A percentile compares a stretch with the other conserved stretches of the same genome.
Conservation (phyloP, 495 filamentous ascomycete species). For the Neurospora discreta region DNA sequence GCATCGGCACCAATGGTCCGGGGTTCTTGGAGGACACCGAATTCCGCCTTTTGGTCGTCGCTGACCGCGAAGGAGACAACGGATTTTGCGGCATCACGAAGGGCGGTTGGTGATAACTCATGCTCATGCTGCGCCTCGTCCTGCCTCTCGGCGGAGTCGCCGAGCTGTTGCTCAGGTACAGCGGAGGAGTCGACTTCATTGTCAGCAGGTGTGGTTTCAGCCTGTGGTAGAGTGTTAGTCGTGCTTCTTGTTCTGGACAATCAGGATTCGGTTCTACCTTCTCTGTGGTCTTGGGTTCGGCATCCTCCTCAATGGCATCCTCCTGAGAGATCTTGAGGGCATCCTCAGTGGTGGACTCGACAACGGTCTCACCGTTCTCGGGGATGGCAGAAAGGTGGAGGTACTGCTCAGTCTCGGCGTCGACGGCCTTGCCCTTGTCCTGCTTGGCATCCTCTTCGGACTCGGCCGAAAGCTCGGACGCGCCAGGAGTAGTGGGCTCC, state of each 20-base stretch:
- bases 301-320: not conserved
- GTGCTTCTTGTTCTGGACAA: slow-evolving; percentile 5
- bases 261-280: slow-evolving; percentile 15
- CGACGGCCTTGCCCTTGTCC: not conserved
- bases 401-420: not conserved
- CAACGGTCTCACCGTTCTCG: slow-evolving; percentile 2
- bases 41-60: slow-evolving; percentile 13
- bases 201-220: slow-evolving; percentile 3
- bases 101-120: slow-evolving; percentile 1
- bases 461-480: slow-evolving; percentile 12
- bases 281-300: slow-evolving; percentile 4
- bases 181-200: not conserved
- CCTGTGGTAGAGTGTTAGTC: not conserved
- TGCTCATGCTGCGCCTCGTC: slow-evolving; percentile 8
- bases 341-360: slow-evolving; percentile 1
- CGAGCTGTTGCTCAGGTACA: not conserved
- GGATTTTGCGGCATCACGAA: slow-evolving; percentile 16
- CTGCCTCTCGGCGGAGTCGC: slow-evolving; percentile 1
- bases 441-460: not conserved
- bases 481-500: slow-evolving; percentile 11
- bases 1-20: slow-evolving; percentile 3
- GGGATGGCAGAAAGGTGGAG: not conserved
- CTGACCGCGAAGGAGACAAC: slow-evolving; percentile 17
- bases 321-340: slow-evolving; percentile 4
- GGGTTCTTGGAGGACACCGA: slow-evolving; percentile 11